Base-by-base conservation (phyloP, 805 yeast genomes). In the Suhomyces sp. region DNA sequence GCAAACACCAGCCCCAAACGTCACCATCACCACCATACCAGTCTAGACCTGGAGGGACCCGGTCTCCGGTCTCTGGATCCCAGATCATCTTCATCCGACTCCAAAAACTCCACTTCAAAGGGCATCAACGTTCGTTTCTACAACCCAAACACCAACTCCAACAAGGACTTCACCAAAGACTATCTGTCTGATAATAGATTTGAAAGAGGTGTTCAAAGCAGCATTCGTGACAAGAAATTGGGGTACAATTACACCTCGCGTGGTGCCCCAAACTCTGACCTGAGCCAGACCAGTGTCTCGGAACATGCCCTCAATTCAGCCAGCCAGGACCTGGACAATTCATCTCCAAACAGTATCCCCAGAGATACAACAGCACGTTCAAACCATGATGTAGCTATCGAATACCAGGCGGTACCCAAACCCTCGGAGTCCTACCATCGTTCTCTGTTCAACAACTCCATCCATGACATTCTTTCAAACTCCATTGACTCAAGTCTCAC, bases 371-470 rank as follows among this genome's bases (percentile, higher is more conserved):
- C n/a, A n/a, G n/a, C n/a, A n/a, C n/a, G n/a, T n/a, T n/a, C n/a
- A n/a, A n/a, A n/a, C n/a, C n/a, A n/a, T n/a, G n/a, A n/a, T n/a
- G n/a, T n/a, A n/a, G n/a, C n/a, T n/a, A n/a, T n/a, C n/a, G n/a
- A n/a, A n/a, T n/a, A n/a, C n/a, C n/a, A n/a, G n/a, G n/a, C n/a
- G n/a, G n/a, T n/a, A n/a, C n/a, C n/a, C n/a, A n/a, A n/a, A n/a
- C n/a, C n/a, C n/a, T n/a, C n/a, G n/a, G n/a, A n/a, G n/a, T 17
- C 15, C 16, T 24, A 13, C 10, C 11, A 15, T 15, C 34, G 19
- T 6, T n/a, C 34, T 16, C 39, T 36, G 14, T 42, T 44, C 31
- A 35, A 35, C 15, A 43, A 43, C 34, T 29, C 41, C 23, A 43
- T 45, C 6, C 23, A 42, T n/a, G 47, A 43, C 16, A 45, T 41